phyloP scores from a whole-genome alignment of 2,329 filamentous ascomycete species.

The Aspergillus ustus region DNA sequence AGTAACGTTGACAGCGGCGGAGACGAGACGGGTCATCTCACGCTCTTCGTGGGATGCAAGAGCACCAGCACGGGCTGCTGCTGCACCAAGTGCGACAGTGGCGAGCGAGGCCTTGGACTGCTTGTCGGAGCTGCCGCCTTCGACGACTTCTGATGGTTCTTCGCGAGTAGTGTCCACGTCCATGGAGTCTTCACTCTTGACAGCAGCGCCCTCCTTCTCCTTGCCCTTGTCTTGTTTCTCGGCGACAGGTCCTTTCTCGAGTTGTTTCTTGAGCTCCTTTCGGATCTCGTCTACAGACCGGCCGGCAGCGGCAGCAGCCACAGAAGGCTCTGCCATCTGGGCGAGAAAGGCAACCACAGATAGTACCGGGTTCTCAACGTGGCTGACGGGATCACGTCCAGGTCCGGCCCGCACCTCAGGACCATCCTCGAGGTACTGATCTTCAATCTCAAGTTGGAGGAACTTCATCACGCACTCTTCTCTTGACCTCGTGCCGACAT shows the following conservation, averaged over 20 bases:
- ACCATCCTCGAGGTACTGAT: conserved; percentile 90
- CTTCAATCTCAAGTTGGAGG: conserved; percentile 93
- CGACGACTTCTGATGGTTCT: conserved; percentile 42
- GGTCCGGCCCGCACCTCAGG: conserved; percentile 69
- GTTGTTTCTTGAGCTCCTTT: conserved; percentile 74
- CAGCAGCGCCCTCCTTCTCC: conserved; percentile 51
- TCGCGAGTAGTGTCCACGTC: conserved; percentile 56
- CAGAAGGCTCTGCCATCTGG: conserved; percentile 84
- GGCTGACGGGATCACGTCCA: conserved; percentile 85
- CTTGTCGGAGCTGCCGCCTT: conserved; percentile 50
- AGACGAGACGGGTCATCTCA: conserved; percentile 92
- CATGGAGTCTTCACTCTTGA: conserved; percentile 64
- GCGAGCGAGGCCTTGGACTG: conserved; percentile 58
- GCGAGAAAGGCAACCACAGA: conserved; percentile 95
- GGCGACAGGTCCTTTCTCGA: conserved; percentile 66
- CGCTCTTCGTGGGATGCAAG: conserved; percentile 96
- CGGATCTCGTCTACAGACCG: conserved; percentile 87
- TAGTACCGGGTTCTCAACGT: conserved; percentile 94
- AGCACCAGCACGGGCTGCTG: conserved; percentile 82
- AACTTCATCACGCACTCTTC: conserved; percentile 98
- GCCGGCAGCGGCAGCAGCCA: conserved; percentile 87
- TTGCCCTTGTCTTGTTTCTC: conserved; percentile 54
- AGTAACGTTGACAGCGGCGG: conserved; percentile 89
- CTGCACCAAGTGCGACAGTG: conserved; percentile 81
- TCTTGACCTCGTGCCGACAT: conserved; percentile 86